A percentile compares a stretch with the other conserved stretches of the same genome.
Conservation (phyloP, 495 filamentous ascomycete genomes). For the Penicillium crystallinum region DNA sequence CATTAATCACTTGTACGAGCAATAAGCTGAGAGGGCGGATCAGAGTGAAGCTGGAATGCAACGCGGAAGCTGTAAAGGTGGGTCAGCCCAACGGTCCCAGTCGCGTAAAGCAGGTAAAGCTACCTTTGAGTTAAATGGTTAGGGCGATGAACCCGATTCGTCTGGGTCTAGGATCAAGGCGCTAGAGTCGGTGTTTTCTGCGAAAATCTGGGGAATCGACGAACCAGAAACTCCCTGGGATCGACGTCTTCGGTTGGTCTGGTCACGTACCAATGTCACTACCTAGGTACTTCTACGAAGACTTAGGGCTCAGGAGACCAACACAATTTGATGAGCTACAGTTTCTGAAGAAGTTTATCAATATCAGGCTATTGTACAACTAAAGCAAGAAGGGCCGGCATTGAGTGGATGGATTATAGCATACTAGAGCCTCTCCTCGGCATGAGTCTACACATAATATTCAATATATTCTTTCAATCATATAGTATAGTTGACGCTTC, state of each 20-base stretch:
- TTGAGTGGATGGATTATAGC: too few relatives aligned
- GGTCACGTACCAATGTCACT: conserved; percentile 20
- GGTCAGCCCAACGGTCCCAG: conserved; percentile 29
- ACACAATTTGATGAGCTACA: too few relatives aligned
- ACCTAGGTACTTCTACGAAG: not conserved
- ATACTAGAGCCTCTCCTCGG: too few relatives aligned
- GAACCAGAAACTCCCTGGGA: conserved; percentile 39
- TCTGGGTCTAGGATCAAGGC: conserved; percentile 24
- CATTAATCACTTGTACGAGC: conserved; percentile 22
- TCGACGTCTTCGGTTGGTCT: conserved; percentile 15
- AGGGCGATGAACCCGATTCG: conserved; percentile 27
- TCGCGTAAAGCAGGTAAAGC: not conserved
- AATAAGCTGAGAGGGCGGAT: conserved; percentile 20
- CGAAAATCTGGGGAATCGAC: conserved; percentile 33
- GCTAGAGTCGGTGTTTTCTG: conserved; percentile 6
- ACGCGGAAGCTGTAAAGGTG: conserved; percentile 35
- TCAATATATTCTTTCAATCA: too few relatives aligned
- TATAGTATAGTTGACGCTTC: too few relatives aligned
- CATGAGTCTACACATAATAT: too few relatives aligned
- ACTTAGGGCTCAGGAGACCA: too few relatives aligned
- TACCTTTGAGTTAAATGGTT: conserved; percentile 1
- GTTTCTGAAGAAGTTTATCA: too few relatives aligned
- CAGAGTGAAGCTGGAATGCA: conserved; percentile 19
- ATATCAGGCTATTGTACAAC: too few relatives aligned
- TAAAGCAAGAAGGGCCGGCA: too few relatives aligned